These are phyloP conservation scores for Boletus eberwhitei DNA, from an alignment of 768 basidiomycete species.

Conservation along the genomic window DNA sequence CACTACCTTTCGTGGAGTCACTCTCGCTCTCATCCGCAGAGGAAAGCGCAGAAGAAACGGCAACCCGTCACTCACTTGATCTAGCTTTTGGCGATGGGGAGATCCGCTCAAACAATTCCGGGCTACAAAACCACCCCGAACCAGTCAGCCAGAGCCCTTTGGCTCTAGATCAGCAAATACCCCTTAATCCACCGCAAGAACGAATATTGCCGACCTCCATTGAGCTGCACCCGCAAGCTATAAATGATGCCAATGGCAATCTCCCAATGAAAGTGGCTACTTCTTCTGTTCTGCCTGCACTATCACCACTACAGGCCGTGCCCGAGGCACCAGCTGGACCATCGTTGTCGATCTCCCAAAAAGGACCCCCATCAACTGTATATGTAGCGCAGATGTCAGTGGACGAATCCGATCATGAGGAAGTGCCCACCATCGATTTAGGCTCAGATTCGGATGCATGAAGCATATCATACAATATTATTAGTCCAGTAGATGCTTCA, in stretches of 20 bases:
- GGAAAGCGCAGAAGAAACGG: constrained; percentile 61
- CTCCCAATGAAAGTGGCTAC: neutral
- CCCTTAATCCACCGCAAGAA: neutral
- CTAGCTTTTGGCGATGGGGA: constrained; percentile 27
- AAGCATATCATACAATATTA: neutral
- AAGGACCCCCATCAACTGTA: neutral
- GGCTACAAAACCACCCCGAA: constrained; percentile 1
- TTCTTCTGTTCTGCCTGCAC: neutral
- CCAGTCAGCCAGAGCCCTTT: neutral
- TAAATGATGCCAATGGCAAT: neutral
- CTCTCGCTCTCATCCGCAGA: constrained; percentile 61
- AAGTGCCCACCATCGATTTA: constrained; percentile 75
- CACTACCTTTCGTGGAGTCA: constrained; percentile 55
- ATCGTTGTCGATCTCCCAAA: neutral
- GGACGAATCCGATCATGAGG: constrained; percentile 62
- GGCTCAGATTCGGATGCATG: constrained; percentile 69
- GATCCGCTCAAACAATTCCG: neutral
- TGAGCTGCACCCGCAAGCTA: constrained; percentile 1
- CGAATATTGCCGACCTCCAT: neutral
- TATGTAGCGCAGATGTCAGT: constrained; percentile 12
- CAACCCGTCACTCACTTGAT: constrained; percentile 40
- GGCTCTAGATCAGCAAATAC: neutral
- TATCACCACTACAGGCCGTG: neutral
- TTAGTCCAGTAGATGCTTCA: neutral
- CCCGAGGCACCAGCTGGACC: neutral